phyloP scores from a whole-genome alignment of 2,329 filamentous ascomycete species.

The Albophoma yamanashiensis region DNA sequence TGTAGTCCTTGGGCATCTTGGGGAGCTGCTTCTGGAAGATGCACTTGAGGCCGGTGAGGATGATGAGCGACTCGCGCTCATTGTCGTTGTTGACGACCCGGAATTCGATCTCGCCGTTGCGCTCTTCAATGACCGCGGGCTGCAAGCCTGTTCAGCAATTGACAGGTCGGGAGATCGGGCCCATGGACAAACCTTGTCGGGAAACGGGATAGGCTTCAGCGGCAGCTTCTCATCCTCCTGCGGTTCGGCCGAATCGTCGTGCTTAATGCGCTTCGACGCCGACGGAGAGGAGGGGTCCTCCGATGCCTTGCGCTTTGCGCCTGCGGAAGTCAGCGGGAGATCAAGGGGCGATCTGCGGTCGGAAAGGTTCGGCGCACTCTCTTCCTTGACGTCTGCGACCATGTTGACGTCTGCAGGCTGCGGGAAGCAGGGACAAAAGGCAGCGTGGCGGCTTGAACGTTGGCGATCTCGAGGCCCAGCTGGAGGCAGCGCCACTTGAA shows the following conservation, averaged over 20 bases:
- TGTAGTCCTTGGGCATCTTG: conserved; percentile 99
- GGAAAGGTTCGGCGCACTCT: conserved; percentile 19
- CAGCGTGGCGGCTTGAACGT: not conserved
- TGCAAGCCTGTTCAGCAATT: conserved; percentile 17
- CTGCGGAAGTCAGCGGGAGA: conserved; percentile 17
- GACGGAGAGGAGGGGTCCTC: conserved; percentile 53
- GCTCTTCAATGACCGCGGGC: conserved; percentile 88
- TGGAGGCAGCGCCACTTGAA: too few relatives aligned
- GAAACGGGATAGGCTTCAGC: conserved; percentile 67
- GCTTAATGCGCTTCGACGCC: conserved; percentile 55
- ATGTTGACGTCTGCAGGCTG: conserved; percentile 8
- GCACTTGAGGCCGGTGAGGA: conserved; percentile 90
- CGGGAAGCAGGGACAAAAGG: not conserved
- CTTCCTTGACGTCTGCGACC: conserved; percentile 23
- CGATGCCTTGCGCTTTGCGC: conserved; percentile 62
- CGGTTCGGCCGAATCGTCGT: conserved; percentile 19
- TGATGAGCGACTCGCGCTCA: conserved; percentile 77
- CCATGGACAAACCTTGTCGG: conserved; percentile 60
- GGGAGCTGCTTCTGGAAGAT: conserved; percentile 98
- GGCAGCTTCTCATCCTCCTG: conserved; percentile 32
- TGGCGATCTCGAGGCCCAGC: not conserved
- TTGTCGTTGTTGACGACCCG: conserved; percentile 97
- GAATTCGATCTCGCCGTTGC: conserved; percentile 90
- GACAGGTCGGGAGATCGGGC: not conserved
- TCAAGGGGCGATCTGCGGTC: not conserved